These are phyloP conservation scores for Venturia asperata DNA, from an alignment of 2,329 filamentous ascomycete genomes.

Conservation along the genomic window DNA sequence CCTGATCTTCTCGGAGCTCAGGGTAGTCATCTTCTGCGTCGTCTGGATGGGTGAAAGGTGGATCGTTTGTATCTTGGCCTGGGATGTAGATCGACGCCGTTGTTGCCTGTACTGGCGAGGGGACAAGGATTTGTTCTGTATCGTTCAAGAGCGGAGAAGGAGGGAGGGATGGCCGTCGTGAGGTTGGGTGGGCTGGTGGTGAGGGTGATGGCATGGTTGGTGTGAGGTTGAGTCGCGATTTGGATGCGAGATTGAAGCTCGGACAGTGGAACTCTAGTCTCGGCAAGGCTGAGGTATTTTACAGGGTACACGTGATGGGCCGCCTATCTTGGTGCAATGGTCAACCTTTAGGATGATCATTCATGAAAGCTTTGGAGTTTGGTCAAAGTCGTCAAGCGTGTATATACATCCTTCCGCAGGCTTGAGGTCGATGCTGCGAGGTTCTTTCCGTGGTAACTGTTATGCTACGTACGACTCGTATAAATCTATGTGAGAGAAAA, in stretches of 20 bases:
- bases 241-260: not conserved
- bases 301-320: not conserved
- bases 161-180: conserved; percentile 5
- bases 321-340: not conserved
- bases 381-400: not conserved
- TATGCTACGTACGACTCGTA: too few species aligned
- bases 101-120: conserved; percentile 19
- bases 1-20: conserved; percentile 30
- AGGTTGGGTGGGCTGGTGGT: not conserved
- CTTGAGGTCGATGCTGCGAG: not conserved
- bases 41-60: conserved; percentile 15
- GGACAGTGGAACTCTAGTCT: conserved; percentile 2
- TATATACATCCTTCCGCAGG: not conserved
- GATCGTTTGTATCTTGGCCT: conserved; percentile 24
- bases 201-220: conserved; percentile 14
- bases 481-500: too few species aligned
- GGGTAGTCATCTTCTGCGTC: conserved; percentile 26
- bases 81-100: conserved; percentile 19
- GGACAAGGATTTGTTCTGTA: conserved; percentile 9
- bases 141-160: conserved; percentile 13
- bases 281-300: conserved; percentile 7
- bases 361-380: not conserved
- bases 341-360: not conserved
- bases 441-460: not conserved
- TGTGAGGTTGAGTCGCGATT: conserved; percentile 3